Evolutionary conservation across 371 early-diverging fungal species (phyloP), one percentile per base, ranked within the genome.

Genomic region (Encephalitozoon hellem): DNA sequence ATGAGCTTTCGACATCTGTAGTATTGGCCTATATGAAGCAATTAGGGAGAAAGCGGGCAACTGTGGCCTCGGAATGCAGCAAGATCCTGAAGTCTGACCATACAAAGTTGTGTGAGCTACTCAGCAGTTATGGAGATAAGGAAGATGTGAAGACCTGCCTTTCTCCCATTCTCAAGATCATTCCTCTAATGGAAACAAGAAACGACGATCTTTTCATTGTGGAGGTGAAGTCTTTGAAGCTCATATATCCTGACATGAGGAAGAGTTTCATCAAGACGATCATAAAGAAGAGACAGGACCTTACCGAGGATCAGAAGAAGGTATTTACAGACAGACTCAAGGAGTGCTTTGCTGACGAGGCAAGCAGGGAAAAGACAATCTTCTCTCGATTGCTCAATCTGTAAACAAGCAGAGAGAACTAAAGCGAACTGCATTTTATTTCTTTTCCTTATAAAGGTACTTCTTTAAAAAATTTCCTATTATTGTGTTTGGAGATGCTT

Each of bases 161-260:
- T 6, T n/a, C 15, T 12, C 73, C 70, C 8, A 26, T 83, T 9
- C 51, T 71, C 9, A 75, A 77, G 47, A 67, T 83, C 4, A 72
- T 73, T n/a, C 75, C 79, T 18, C 42, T 85, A 15, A 59, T 80
- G 9, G 74, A 77, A 9, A 64, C 78, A 25, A 79, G 70, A 42
- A 85, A 73, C 67, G 26, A 47, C 8, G 80, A 80, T 53, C 38
- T 85, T 12, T 79, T 78, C 67, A 28, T 77, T 18, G 51, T 77
- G 25, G 84, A 85, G 65, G 67, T 83, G 11, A 80, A 79, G 67
- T 38, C 68, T 38, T 39, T 82, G 39, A 63, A 51, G 39, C 52
- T 59, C 12, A 41, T 53, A 28, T 74, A 69, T 64, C 69, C 69
- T 3, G 80, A 78, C 59, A 67, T 79, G 12, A 52, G 52, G 32